These are phyloP conservation scores for Didymella arachidicola DNA, from an alignment of 2,329 filamentous ascomycete genomes.

Conservation along the genomic window DNA sequence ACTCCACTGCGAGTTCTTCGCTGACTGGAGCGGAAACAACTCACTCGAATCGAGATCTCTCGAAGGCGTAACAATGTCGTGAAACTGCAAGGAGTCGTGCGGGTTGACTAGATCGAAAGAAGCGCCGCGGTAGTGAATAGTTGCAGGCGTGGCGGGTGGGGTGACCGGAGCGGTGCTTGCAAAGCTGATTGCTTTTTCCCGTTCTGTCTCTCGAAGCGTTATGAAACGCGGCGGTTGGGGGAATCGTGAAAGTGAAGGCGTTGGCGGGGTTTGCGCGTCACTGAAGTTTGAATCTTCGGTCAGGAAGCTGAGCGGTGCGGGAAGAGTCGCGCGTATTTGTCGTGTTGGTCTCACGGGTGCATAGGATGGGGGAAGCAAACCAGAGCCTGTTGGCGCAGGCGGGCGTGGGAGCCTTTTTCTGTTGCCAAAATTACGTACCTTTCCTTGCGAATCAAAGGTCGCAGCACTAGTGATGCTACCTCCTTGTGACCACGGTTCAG, in stretches of 20 bases:
- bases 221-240: conserved; percentile 42
- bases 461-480: conserved; percentile 29
- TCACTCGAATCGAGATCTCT: conserved; percentile 47
- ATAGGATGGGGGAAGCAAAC: conserved; percentile 15
- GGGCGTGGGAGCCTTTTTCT: conserved; percentile 49
- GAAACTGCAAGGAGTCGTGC: conserved; percentile 46
- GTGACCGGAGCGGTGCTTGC: conserved; percentile 42
- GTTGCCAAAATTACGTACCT: conserved; percentile 43
- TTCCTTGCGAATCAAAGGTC: conserved; percentile 25
- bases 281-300: conserved; percentile 31
- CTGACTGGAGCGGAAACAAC: conserved; percentile 35
- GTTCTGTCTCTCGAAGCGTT: conserved; percentile 25
- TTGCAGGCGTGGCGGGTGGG: conserved; percentile 49
- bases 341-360: conserved; percentile 29
- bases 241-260: conserved; percentile 48
- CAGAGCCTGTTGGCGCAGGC: conserved; percentile 24
- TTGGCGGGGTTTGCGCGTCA: conserved; percentile 23
- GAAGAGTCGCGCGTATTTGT: conserved; percentile 30
- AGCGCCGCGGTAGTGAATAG: conserved; percentile 50
- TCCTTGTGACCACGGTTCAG: conserved; percentile 32
- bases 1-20: conserved; percentile 31
- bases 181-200: conserved; percentile 31
- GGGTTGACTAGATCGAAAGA: conserved; percentile 53
- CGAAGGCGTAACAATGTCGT: conserved; percentile 49
- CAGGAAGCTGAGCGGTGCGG: conserved; percentile 29